These are phyloP conservation scores for Pythium graminicola DNA, from an alignment of 352 stramenopile genomes.

Conservation along the genomic window DNA sequence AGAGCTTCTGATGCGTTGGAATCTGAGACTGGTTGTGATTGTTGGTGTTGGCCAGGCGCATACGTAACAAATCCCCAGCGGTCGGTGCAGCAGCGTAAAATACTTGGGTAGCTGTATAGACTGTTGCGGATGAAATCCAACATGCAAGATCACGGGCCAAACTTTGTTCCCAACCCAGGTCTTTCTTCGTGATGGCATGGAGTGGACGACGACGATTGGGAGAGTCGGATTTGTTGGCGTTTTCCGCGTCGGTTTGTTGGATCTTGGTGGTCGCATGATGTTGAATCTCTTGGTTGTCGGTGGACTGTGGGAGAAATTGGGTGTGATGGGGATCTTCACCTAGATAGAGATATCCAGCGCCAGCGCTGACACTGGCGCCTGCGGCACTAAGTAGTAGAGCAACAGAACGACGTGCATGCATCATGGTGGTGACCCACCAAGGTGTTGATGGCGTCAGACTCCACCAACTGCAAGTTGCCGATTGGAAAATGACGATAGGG, in stretches of 20 bases:
- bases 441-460: too few relatives aligned
- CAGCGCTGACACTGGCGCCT: slow-evolving; percentile 42
- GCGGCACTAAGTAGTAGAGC: slow-evolving; percentile 43
- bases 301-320: neutral
- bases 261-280: slow-evolving; percentile 16
- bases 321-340: slow-evolving; percentile 28
- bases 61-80: slow-evolving; percentile 15
- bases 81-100: slow-evolving; percentile 35
- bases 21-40: slow-evolving; percentile 1
- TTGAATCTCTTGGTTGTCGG: neutral
- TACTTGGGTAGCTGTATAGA: slow-evolving; percentile 47
- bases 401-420: slow-evolving; percentile 52
- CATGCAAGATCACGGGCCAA: slow-evolving; percentile 56
- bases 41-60: slow-evolving; percentile 2
- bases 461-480: slow-evolving; percentile 15
- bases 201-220: slow-evolving; percentile 14
- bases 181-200: slow-evolving; percentile 40
- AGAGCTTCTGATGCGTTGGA: slow-evolving; percentile 2
- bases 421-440: slow-evolving; percentile 5
- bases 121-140: slow-evolving; percentile 53
- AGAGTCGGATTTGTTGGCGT: slow-evolving; percentile 5
- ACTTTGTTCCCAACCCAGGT: slow-evolving; percentile 66
- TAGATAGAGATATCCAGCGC: slow-evolving; percentile 43
- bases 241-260: slow-evolving; percentile 11
- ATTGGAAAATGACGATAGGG: too few relatives aligned